Evolutionary conservation across 1,284 basidiomycete species (phyloP).

Genomic region (Stygiomarasmius scandens): DNA sequence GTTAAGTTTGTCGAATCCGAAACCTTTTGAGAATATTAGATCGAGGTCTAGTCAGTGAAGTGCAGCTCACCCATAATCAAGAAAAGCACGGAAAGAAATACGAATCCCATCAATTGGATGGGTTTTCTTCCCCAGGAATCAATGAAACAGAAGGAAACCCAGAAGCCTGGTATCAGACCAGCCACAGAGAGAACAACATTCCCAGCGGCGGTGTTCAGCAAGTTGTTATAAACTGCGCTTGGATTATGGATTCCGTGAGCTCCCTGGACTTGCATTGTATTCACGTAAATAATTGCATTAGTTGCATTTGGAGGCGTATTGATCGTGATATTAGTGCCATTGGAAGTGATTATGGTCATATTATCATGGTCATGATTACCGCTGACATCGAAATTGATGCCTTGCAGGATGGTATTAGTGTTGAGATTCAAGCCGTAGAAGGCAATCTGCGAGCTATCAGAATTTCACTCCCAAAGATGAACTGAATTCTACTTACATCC

Average conservation of each 20-base stretch:
- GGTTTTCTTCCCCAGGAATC: slow-evolving; percentile 74
- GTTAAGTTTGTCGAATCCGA: slow-evolving; percentile 73
- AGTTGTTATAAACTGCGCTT: slow-evolving; percentile 46
- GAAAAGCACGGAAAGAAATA: slow-evolving; percentile 66
- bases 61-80: slow-evolving; percentile 51
- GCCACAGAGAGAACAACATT: slow-evolving; percentile 73
- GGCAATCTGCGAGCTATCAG: slow-evolving; percentile 60
- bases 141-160: slow-evolving; percentile 66
- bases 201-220: slow-evolving; percentile 57
- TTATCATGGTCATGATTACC: too few species aligned
- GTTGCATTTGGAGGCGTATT: too few species aligned
- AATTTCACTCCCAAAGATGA: slow-evolving; percentile 39
- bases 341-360: slow-evolving; percentile 33
- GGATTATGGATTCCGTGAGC: slow-evolving; percentile 14
- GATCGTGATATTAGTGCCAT: too few species aligned
- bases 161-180: slow-evolving; percentile 77
- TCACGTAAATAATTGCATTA: too few species aligned
- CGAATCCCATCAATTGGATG: slow-evolving; percentile 81
- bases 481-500: slow-evolving; percentile 46
- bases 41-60: too few species aligned
- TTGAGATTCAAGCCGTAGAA: slow-evolving; percentile 88
- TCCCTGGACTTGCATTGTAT: too few species aligned
- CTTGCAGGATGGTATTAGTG: slow-evolving; percentile 62
- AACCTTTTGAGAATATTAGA: slow-evolving; percentile 52
- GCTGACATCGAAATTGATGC: slow-evolving; percentile 54